Base-by-base conservation (phyloP, 2,329 filamentous ascomycete species). In the Byssothecium circinans region DNA sequence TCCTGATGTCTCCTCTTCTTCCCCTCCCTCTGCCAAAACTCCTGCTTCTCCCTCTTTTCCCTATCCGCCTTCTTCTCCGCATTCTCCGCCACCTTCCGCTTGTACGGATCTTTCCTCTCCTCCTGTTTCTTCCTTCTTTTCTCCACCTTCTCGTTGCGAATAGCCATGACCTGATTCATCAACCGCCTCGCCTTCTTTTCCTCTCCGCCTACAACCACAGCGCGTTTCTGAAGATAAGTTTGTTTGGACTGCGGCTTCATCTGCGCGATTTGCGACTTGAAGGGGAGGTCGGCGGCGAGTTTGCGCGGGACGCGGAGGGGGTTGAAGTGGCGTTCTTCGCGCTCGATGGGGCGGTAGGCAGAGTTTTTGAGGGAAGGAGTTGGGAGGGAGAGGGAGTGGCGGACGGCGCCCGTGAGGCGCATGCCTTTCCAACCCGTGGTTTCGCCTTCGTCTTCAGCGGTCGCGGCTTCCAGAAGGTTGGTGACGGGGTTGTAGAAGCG, bases 401-500 rank as follows among this genome's bases (percentile, higher is more conserved):
- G 89, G 56, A 99, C 88, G 75, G 96, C 84, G 49, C 94, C 94
- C 0, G 94, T 97, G 32, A 96, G 79, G 19, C 94, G 88, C 94
- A 99, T 99, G 45, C 86, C 85, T 64, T 87, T 83, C 94, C 94
- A 97, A 8, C 76, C 75, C 19, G 69, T 69, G 47, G 53, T 43
- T 59, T 73, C 73, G 35, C 69, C 67, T 1, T 55, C 43, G 14
- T 61, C 58, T 12, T 56, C 50, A 2, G 57, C 39, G 14, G 69
- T 68, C 12, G 74, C 67, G 4, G 72, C 61, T 52, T 88, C 89
- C 50, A 97, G 81, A 32, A 97, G 82, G 73, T 99, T 96, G 49
- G 90, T 94, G 45, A 95, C 91, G 1, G 91, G 89, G 73, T 97
- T 96, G 79, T 96, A 96, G 81, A 96, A 99, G 49, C 91, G 86